Evolutionary conservation across 164 flowering plant species (phyloP), one percentile per base, ranked within the genome.

Genomic region (Sextonia rubra): DNA sequence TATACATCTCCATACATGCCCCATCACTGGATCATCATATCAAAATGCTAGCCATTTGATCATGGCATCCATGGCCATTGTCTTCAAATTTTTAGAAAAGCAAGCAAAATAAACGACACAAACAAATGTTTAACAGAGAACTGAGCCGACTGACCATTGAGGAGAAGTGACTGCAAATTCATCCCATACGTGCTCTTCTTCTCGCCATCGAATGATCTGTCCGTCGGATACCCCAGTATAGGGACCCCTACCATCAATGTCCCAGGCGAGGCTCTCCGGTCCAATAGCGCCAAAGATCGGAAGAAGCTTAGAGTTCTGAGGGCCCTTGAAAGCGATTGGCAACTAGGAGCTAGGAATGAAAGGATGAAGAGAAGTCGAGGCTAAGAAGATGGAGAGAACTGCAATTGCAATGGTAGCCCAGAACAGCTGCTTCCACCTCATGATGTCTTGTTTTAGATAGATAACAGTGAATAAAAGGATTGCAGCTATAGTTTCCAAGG

Each of bases 211-310:
- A 22, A 81, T 20, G 67, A 94, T 69, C 47, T 97, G 75, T 2
- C 98, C 99, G 66, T 95, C 98, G 29, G 99, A 93, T 15, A 95
- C 84, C 14, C 99, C 98, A 2, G 98, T 90, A 77, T 95, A 92
- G 24, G 98, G 99, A 0, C 99, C 99, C 6, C 91, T 86, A 9
- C 97, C 97, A 2, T 48, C 78, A 12, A 89, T 82, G 58, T 95
- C 99, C 68, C 92, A 95, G 0, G 87, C 96, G 1, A 91, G 44
- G 81, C 97, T 93, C 75, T 93, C 98, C 0, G 98, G 98, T 0
- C 98, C 98, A 47, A 86, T 92, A 9, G 88, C 75, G 55, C 88
- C 88, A 70, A 83, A 82, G 81, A 83, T 29, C 62, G 62, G 62
- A 58, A 60, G n/a, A 17, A 60, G 2, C 23, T 60, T 9, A 2